Evolutionary conservation across 768 basidiomycete species (phyloP), one percentile per base, ranked within the genome.

Genomic region (Naematelia encephala): DNA sequence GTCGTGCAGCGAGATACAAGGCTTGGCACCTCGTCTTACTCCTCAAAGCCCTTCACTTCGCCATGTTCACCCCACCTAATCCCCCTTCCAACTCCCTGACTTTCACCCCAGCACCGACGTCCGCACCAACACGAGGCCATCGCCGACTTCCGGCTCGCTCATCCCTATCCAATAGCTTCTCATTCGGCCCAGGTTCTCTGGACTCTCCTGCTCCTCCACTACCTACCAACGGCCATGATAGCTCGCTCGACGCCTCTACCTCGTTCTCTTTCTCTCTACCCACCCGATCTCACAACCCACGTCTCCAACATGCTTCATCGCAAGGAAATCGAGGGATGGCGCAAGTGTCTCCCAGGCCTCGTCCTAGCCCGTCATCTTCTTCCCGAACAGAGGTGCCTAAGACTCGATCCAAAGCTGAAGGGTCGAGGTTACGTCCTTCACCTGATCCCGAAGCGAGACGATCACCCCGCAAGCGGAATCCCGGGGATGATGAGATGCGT

Each of bases 401-500:
- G 16, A 43, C 26, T 4, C 3, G 43, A n/a, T 39, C 34, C 8
- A 39, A 39, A 39, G 34, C 34, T 8, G 34, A 39, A 39, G 34
- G 34, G 34, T 39, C 34, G 34, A 39, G 34, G 16, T 39, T 39
- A 16, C 34, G 34, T 39, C 34, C 34, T 8, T 39, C 34, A 16
- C 34, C 34, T 39, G 34, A 39, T 8, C 34, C 34, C 34, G 34
- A 39, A 16, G 34, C 34, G 43, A 21, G 5, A 48, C 16, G 13
- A 30, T 19, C 14, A 16, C 51, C 10, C 5, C 4, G 11, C 44
- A 39, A 14, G 54, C 26, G 39, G 21, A 45, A 8, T 8, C 34
- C 34, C 16, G 34, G 8, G 30, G 61, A 60, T n/a, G 62, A 62
- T 14, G 47, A 84, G 83, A 39, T 47, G 11, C 59, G 39, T 19